Conservation (phyloP, 139 green algal genomes). For the Marvania coccoides region DNA sequence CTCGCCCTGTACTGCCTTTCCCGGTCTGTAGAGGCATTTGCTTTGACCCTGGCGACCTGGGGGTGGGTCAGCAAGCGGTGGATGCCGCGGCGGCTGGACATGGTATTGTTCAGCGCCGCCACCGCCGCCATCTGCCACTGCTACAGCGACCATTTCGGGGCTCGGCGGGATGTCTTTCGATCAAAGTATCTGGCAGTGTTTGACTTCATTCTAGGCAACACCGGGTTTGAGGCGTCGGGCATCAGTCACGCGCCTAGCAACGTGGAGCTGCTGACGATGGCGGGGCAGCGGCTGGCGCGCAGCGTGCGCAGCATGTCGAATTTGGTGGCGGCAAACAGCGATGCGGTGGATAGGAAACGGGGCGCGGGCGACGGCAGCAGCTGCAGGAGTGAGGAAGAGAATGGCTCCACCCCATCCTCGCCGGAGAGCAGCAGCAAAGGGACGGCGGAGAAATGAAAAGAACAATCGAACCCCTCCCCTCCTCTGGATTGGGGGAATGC, state of each 20-base stretch:
- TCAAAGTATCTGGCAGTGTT: slow-evolving; percentile 89
- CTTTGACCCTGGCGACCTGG: slow-evolving; percentile 42
- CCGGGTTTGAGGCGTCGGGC: slow-evolving; percentile 38
- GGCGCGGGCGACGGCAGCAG: too few relatives aligned
- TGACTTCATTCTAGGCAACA: slow-evolving; percentile 86
- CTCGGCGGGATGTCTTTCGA: slow-evolving; percentile 79
- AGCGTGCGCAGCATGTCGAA: not conserved
- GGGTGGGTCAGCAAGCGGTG: slow-evolving; percentile 26
- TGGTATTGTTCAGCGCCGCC: slow-evolving; percentile 71
- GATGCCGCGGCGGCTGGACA: slow-evolving; percentile 51
- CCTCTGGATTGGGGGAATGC: too few relatives aligned
- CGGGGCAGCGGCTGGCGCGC: not conserved
- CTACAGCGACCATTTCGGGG: slow-evolving; percentile 55
- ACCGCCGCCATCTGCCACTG: slow-evolving; percentile 83
- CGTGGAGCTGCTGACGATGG: slow-evolving; percentile 32
- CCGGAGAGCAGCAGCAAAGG: too few relatives aligned
- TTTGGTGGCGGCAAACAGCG: not conserved
- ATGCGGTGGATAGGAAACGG: too few relatives aligned
- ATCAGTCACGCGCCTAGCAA: slow-evolving; percentile 65
- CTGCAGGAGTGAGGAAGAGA: too few relatives aligned
- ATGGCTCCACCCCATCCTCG: too few relatives aligned
- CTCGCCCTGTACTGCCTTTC: slow-evolving; percentile 82
- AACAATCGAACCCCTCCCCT: too few relatives aligned
- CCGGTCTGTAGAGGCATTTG: slow-evolving; percentile 62
- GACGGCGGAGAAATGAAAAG: too few relatives aligned